Evolutionary conservation across 192 early-diverging fungal species (phyloP).

Genomic region (Powellomyces hirtus): DNA sequence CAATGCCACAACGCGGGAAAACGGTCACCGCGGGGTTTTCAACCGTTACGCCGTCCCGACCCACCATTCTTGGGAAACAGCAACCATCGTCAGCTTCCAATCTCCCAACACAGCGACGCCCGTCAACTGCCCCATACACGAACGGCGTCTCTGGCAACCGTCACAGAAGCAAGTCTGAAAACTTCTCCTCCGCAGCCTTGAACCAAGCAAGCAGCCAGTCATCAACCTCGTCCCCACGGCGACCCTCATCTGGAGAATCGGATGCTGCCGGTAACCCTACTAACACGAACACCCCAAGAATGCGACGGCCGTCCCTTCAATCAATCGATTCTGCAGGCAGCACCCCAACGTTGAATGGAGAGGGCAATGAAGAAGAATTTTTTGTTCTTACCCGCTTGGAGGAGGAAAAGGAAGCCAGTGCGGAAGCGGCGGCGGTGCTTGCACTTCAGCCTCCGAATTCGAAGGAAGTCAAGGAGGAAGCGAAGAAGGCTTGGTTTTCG

Average conservation of each 20-base stretch:
- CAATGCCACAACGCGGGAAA: slow-evolving; percentile 9
- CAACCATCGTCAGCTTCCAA: not conserved
- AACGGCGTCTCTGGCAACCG: not conserved
- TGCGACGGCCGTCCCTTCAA: slow-evolving; percentile 10
- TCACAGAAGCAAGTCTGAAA: not conserved
- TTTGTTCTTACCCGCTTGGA: slow-evolving; percentile 9
- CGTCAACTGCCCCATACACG: not conserved
- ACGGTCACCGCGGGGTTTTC: slow-evolving; percentile 11
- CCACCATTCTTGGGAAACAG: slow-evolving; percentile 12
- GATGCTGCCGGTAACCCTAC: not conserved
- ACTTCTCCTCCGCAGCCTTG: slow-evolving; percentile 3
- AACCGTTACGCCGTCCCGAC: slow-evolving; percentile 20
- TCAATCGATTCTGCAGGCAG: slow-evolving; percentile 10
- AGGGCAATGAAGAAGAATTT: slow-evolving; percentile 9
- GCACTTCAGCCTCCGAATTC: slow-evolving; percentile 10
- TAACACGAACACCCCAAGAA: not conserved
- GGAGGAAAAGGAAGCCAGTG: slow-evolving; percentile 15
- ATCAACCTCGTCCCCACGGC: not conserved
- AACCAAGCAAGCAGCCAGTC: not conserved
- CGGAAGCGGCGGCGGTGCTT: not conserved
- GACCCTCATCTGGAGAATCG: not conserved
- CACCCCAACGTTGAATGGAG: not conserved
- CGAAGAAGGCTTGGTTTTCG: slow-evolving; percentile 21
- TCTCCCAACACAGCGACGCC: not conserved
- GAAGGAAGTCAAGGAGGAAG: slow-evolving; percentile 12